Conservation (phyloP, 495 filamentous ascomycete genomes). For the Neurospora hispaniola region DNA sequence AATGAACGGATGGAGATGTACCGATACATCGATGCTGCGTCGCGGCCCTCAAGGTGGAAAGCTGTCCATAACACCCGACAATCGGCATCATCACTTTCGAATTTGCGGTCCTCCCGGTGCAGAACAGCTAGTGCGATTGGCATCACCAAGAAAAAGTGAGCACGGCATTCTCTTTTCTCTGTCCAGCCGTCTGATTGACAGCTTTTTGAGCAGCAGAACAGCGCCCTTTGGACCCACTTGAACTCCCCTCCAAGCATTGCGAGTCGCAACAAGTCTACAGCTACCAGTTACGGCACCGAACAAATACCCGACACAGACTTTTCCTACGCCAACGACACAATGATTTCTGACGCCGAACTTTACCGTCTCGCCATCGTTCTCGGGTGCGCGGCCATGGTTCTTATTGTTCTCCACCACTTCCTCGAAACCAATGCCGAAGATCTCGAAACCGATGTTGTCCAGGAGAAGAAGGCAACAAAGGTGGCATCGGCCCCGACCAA, state of each 20-base stretch:
- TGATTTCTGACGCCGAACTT: conserved; percentile 81
- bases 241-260: not conserved
- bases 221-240: not conserved
- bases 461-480: conserved; percentile 50
- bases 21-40: conserved; percentile 4
- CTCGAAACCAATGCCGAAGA: conserved; percentile 84
- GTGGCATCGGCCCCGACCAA: conserved; percentile 30
- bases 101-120: not conserved
- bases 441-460: conserved; percentile 39
- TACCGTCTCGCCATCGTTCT: conserved; percentile 87
- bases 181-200: not conserved
- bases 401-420: conserved; percentile 94
- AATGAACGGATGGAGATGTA: not conserved
- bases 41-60: conserved; percentile 10
- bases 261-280: not conserved
- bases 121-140: not conserved
- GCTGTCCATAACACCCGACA: conserved; percentile 17
- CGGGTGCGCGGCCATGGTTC: conserved; percentile 80
- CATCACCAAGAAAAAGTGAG: not conserved
- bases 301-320: not conserved
- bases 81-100: conserved; percentile 4
- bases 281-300: not conserved
- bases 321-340: conserved; percentile 27
- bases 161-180: not conserved
- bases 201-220: not conserved